phyloP scores from a whole-genome alignment of 2,329 filamentous ascomycete species.

The Aspergillus quadricinctus region DNA sequence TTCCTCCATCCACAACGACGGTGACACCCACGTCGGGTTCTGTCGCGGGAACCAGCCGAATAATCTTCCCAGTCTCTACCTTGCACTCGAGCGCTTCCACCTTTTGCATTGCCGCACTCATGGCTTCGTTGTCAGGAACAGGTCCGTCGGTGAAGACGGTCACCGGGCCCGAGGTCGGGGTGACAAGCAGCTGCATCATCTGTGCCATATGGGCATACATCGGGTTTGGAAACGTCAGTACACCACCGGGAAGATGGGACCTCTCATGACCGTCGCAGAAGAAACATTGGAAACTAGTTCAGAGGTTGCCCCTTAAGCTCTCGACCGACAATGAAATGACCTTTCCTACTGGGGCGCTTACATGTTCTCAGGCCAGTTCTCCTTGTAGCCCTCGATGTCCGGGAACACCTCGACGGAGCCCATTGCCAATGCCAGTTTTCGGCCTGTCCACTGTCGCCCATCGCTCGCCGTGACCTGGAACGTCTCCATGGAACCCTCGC shows the following conservation, averaged over 20 bases:
- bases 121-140: background rate
- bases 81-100: background rate
- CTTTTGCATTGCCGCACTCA: background rate
- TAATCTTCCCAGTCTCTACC: background rate
- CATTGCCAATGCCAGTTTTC: slow-evolving; percentile 53
- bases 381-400: slow-evolving; percentile 49
- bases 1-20: background rate
- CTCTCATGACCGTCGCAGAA: slow-evolving; percentile 57
- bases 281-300: slow-evolving; percentile 52
- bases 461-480: slow-evolving; percentile 32
- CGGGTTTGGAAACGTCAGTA: background rate
- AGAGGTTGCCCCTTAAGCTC: background rate
- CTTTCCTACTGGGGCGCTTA: slow-evolving; percentile 19
- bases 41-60: background rate
- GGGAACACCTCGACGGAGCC: slow-evolving; percentile 51
- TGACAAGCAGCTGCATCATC: background rate
- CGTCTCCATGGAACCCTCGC: background rate
- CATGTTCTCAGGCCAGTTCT: slow-evolving; percentile 52
- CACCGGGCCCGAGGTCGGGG: background rate
- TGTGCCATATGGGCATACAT: background rate
- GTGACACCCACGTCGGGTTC: background rate
- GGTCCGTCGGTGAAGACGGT: background rate
- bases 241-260: background rate
- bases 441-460: slow-evolving; percentile 44
- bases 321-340: background rate